These are phyloP conservation scores for Pholiota microspora DNA, from an alignment of 768 basidiomycete genomes.

Conservation along the genomic window DNA sequence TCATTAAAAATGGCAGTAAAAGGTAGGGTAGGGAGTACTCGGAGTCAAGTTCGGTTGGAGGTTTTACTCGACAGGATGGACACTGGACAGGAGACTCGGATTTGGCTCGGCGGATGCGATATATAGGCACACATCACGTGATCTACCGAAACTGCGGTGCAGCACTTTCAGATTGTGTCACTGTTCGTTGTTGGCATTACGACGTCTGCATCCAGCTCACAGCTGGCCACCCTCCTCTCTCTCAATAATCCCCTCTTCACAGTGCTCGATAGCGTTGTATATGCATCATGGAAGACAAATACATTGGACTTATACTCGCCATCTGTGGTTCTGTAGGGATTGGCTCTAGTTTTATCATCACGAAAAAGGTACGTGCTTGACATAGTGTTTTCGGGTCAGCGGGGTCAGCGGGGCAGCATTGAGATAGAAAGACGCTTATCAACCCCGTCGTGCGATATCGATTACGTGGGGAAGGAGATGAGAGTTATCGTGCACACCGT, in stretches of 20 bases:
- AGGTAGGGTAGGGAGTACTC: no score
- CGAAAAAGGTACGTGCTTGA: slow-evolving; percentile 77
- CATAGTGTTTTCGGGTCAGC: not conserved
- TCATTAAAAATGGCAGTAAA: no score
- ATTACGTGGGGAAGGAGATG: no score
- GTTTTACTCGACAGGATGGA: no score
- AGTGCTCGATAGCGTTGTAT: not conserved
- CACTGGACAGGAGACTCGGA: no score
- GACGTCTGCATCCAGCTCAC: not conserved
- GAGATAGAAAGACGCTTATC: no score
- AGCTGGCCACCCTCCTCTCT: not conserved
- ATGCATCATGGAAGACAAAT: slow-evolving; percentile 73
- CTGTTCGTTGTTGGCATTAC: not conserved
- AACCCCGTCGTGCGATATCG: no score
- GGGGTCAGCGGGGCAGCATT: not conserved
- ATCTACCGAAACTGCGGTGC: not conserved
- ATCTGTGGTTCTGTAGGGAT: slow-evolving; percentile 83
- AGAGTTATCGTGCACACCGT: no score
- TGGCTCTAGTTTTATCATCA: slow-evolving; percentile 97
- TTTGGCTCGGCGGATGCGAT: no score
- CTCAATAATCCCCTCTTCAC: not conserved
- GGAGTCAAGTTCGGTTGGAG: no score
- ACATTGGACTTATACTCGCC: slow-evolving; percentile 89
- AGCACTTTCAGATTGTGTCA: not conserved
- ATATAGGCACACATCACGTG: not conserved